Evolutionary conservation across 208 protist genomes (phyloP).

Genomic region (Leishmania guyanensis): DNA sequence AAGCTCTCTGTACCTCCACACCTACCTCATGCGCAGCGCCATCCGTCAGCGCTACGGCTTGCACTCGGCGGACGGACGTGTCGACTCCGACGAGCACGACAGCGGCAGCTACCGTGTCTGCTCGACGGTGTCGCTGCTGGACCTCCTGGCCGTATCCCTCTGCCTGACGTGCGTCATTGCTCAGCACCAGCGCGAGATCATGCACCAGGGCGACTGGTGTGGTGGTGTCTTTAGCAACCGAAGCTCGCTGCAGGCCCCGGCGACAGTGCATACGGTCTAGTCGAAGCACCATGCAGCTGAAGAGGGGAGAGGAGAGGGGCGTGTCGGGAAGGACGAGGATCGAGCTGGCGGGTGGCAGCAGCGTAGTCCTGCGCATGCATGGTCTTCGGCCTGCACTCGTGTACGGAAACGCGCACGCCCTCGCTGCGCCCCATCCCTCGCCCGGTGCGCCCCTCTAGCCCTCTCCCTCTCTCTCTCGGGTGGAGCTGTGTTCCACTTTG

Average conservation of each 20-base stretch:
- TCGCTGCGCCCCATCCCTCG: neutral
- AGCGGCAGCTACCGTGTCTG: neutral
- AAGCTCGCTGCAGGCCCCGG: conserved; percentile 11
- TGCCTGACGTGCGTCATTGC: conserved; percentile 20
- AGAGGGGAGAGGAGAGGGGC: neutral
- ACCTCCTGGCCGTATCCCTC: conserved; percentile 3
- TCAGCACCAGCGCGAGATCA: conserved; percentile 36
- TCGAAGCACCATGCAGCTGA: neutral
- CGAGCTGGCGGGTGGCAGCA: neutral
- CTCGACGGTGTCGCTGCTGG: conserved; percentile 7
- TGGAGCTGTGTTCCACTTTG: too few species aligned
- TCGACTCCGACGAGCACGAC: neutral
- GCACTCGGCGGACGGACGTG: neutral
- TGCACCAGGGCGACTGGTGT: conserved; percentile 24
- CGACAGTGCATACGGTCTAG: conserved; percentile 16
- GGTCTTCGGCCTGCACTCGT: neutral
- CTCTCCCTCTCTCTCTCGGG: neutral
- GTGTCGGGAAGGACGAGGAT: neutral
- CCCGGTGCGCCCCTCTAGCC: neutral
- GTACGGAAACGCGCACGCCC: neutral
- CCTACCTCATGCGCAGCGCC: conserved; percentile 18
- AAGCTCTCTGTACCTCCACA: conserved; percentile 12
- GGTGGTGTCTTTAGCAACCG: conserved; percentile 27
- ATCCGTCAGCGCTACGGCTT: conserved; percentile 32
- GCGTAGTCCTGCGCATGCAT: neutral